Evolutionary conservation across 2,329 filamentous ascomycete species (phyloP).

Genomic region (Trichothecium sympodiale): DNA sequence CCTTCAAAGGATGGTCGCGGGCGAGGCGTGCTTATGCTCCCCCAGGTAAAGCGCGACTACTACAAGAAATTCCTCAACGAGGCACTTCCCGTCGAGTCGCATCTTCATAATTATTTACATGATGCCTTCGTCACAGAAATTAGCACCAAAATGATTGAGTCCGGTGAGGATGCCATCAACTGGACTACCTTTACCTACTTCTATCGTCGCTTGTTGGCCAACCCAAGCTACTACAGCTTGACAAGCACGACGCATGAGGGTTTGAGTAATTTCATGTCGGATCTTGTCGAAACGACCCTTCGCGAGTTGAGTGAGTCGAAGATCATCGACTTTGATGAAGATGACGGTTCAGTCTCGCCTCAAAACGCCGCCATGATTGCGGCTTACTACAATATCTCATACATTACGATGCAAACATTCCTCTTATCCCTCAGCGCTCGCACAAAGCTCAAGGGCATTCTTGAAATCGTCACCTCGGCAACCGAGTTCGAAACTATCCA

Average conservation of each 20-base stretch:
- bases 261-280: conserved; percentile 87
- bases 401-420: conserved; percentile 99
- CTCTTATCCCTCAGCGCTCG: conserved; percentile 76
- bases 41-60: conserved; percentile 87
- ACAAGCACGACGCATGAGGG: conserved; percentile 83
- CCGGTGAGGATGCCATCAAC: conserved; percentile 92
- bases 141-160: conserved; percentile 89
- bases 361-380: conserved; percentile 97
- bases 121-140: conserved; percentile 97
- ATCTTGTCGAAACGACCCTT: conserved; percentile 84
- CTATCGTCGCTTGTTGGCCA: conserved; percentile 86
- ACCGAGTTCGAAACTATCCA: conserved; percentile 95
- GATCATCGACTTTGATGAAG: conserved; percentile 91
- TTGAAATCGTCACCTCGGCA: conserved; percentile 94
- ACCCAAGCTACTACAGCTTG: conserved; percentile 92
- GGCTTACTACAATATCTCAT: conserved; percentile 98
- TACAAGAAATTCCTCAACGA: conserved; percentile 99
- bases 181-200: conserved; percentile 99
- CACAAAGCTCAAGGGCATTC: conserved; percentile 91
- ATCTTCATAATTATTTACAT: conserved; percentile 81
- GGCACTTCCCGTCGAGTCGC: conserved; percentile 88
- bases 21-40: conserved; percentile 92
- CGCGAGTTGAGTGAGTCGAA: conserved; percentile 86
- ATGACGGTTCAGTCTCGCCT: conserved; percentile 79
- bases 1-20: conserved; percentile 69